Conservation (phyloP, 768 basidiomycete genomes). For the Mycena maculata region DNA sequence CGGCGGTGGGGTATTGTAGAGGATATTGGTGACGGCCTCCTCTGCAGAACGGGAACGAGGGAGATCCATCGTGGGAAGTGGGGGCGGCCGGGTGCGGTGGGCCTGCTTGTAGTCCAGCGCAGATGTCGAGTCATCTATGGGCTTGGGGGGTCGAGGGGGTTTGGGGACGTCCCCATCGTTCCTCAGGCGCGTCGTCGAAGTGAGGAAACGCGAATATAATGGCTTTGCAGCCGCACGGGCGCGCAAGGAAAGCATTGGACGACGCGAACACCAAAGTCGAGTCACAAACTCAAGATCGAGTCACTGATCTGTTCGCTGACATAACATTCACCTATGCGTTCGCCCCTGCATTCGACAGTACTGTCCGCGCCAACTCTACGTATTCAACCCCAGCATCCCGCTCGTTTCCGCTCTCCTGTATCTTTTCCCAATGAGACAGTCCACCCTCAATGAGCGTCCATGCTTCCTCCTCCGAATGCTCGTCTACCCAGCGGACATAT, state of each 20-base stretch:
- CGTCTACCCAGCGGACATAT: slow-evolving; percentile 96
- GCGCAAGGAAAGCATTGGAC: slow-evolving; percentile 44
- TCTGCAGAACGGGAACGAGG: slow-evolving; percentile 88
- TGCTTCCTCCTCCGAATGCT: slow-evolving; percentile 86
- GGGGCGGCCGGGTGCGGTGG: slow-evolving; percentile 80
- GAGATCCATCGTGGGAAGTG: slow-evolving; percentile 87
- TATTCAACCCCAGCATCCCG: slow-evolving; percentile 66
- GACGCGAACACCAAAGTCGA: slow-evolving; percentile 25
- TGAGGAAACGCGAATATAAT: slow-evolving; percentile 50
- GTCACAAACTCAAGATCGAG: slow-evolving; percentile 15
- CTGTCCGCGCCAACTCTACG: slow-evolving; percentile 72
- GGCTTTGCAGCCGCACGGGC: slow-evolving; percentile 44
- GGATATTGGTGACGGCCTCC: slow-evolving; percentile 96
- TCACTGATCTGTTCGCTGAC: neutral
- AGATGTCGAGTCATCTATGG: slow-evolving; percentile 94
- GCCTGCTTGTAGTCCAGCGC: slow-evolving; percentile 91
- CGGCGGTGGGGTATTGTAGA: slow-evolving; percentile 95
- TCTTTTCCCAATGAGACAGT: slow-evolving; percentile 82
- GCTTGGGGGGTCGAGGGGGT: slow-evolving; percentile 77
- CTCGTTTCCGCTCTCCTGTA: slow-evolving; percentile 68
- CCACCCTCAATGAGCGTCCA: slow-evolving; percentile 85
- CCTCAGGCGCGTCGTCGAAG: slow-evolving; percentile 47
- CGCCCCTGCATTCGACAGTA: slow-evolving; percentile 60
- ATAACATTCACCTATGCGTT: slow-evolving; percentile 23
- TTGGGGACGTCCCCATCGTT: slow-evolving; percentile 45